Evolutionary conservation across 345 rosid genomes (phyloP).

Genomic region (Ceriops zippeliana): DNA sequence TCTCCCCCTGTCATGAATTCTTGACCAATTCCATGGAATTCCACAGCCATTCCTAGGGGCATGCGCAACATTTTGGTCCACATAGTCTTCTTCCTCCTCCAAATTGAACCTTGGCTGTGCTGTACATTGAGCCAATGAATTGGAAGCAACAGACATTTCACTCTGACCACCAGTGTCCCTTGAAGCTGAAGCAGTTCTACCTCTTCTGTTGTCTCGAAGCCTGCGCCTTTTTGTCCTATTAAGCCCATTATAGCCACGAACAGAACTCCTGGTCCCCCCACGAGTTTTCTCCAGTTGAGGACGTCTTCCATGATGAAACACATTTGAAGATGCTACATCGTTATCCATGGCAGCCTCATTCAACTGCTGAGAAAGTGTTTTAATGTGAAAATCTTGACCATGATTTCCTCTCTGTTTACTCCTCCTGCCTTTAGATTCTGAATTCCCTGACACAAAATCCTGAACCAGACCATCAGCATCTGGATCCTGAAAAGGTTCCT

Average conservation of each 20-base stretch:
- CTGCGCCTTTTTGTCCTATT: constrained; percentile 57
- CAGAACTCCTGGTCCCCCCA: constrained; percentile 34
- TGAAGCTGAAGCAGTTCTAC: constrained; percentile 32
- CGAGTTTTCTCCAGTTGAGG: constrained; percentile 29
- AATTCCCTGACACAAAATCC: constrained; percentile 44
- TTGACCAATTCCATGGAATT: constrained; percentile 95
- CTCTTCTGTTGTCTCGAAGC: constrained; percentile 60
- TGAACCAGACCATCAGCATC: constrained; percentile 37
- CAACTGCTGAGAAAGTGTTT: constrained; percentile 73
- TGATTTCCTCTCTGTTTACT: constrained; percentile 53
- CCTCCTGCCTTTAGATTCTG: constrained; percentile 44
- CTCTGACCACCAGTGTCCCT: constrained; percentile 52
- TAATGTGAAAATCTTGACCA: constrained; percentile 37
- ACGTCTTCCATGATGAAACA: constrained; percentile 35
- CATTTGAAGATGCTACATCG: constrained; percentile 64
- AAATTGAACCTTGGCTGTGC: constrained; percentile 28
- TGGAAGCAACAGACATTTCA: constrained; percentile 85
- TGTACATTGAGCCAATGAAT: constrained; percentile 51
- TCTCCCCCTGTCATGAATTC: constrained; percentile 81
- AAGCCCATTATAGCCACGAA: constrained; percentile 38
- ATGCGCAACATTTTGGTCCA: constrained; percentile 46
- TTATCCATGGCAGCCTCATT: constrained; percentile 53
- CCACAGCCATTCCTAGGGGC: constrained; percentile 92
- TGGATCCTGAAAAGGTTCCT: constrained; percentile 33
- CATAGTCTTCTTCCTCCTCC: constrained; percentile 47